Percentiles rank a stretch among this genome's conserved stretches.
Conservation (phyloP, 2,329 filamentous ascomycete genomes). For the Phyllosticta capitalensis region DNA sequence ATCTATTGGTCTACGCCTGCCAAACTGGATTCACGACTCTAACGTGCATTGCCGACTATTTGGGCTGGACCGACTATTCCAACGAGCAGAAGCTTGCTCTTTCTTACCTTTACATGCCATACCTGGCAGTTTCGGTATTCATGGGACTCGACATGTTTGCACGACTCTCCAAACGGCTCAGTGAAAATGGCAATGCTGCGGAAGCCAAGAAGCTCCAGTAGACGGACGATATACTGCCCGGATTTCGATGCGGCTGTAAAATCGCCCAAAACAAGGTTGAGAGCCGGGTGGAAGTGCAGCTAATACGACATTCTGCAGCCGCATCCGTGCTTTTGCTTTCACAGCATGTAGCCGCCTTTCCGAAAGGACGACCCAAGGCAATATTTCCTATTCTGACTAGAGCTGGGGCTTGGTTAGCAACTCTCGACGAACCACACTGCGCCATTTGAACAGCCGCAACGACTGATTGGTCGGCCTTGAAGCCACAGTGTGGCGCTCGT, state of each 20-base stretch:
- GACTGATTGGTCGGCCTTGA: too few relatives aligned
- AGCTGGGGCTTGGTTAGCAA: neutral
- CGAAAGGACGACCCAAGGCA: neutral
- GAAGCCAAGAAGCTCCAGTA: slow-evolving; percentile 3
- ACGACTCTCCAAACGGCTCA: slow-evolving; percentile 1
- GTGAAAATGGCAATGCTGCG: neutral
- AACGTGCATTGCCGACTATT: slow-evolving; percentile 53
- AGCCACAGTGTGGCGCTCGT: too few relatives aligned
- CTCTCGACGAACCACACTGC: too few relatives aligned
- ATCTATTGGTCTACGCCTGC: slow-evolving; percentile 50
- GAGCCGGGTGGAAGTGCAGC: neutral
- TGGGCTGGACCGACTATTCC: slow-evolving; percentile 39
- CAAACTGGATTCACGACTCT: slow-evolving; percentile 53
- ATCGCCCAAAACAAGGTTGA: neutral
- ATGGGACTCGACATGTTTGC: slow-evolving; percentile 10
- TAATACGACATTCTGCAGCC: neutral
- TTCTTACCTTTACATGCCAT: slow-evolving; percentile 30
- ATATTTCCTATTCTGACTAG: neutral
- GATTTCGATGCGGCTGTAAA: neutral
- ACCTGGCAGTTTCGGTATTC: slow-evolving; percentile 16
- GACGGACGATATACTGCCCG: neutral
- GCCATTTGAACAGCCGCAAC: too few relatives aligned
- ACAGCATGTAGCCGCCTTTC: neutral
- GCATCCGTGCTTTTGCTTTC: neutral
- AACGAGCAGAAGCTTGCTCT: slow-evolving; percentile 21